phyloP scores from a whole-genome alignment of 108 stramenopile species.

The Nitzschia inconspicua region DNA sequence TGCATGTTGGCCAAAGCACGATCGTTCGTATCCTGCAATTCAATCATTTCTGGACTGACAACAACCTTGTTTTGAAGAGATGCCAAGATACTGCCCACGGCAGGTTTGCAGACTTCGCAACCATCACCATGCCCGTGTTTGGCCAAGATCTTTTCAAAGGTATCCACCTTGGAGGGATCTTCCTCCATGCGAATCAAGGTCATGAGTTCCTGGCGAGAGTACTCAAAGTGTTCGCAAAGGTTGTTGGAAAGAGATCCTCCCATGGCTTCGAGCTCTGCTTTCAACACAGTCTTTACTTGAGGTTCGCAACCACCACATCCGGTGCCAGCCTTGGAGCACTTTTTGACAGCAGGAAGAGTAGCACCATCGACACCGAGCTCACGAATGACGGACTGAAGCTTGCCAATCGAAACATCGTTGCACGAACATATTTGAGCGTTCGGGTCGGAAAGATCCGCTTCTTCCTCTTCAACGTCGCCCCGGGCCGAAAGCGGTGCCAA shows the following conservation, averaged over 20 bases:
- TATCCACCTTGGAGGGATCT: conserved; percentile 61
- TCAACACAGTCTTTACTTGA: conserved; percentile 75
- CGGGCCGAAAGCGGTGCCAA: conserved; percentile 65
- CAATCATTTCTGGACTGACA: conserved; percentile 67
- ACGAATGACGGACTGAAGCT: conserved; percentile 58
- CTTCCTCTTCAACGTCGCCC: conserved; percentile 46
- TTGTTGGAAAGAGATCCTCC: conserved; percentile 81
- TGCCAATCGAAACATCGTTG: conserved; percentile 87
- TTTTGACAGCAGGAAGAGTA: conserved; percentile 69
- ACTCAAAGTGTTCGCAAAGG: conserved; percentile 88
- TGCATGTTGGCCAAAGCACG: conserved; percentile 93
- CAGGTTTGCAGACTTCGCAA: conserved; percentile 91
- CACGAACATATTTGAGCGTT: conserved; percentile 87
- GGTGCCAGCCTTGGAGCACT: conserved; percentile 84
- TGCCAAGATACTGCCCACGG: conserved; percentile 83
- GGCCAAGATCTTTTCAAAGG: conserved; percentile 82
- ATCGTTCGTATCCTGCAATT: conserved; percentile 92
- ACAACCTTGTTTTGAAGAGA: conserved; percentile 81
- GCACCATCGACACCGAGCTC: conserved; percentile 79
- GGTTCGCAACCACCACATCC: conserved; percentile 95
- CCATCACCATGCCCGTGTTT: conserved; percentile 71
- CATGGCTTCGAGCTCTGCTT: conserved; percentile 69
- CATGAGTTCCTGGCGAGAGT: conserved; percentile 87
- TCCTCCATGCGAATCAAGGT: conserved; percentile 71
- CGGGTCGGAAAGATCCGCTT: conserved; percentile 56